A percentile compares a stretch with the other conserved stretches of the same genome.
phyloP scores from a whole-genome alignment of 495 filamentous ascomycete genomes.

The Talaromyces stipitatus region DNA sequence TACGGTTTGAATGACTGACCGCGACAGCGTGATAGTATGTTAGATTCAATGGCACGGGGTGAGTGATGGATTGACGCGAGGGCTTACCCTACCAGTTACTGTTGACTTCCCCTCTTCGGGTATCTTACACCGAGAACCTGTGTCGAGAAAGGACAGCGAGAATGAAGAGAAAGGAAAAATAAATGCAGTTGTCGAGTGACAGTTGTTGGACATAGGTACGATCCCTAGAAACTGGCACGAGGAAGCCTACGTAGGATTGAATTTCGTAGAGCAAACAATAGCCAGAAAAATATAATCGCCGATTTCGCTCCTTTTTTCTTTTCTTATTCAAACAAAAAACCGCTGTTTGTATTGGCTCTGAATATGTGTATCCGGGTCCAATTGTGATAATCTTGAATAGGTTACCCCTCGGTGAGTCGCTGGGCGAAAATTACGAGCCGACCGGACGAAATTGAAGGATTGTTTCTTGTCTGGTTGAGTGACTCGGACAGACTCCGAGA shows the following conservation, averaged over 20 bases:
- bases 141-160: background rate
- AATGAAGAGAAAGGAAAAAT: background rate
- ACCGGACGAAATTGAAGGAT: background rate
- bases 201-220: too few species aligned
- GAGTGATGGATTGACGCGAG: background rate
- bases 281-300: background rate
- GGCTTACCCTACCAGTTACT: background rate
- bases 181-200: too few species aligned
- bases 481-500: background rate
- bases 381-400: background rate
- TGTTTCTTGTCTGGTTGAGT: background rate
- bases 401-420: background rate
- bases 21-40: background rate
- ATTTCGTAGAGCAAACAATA: background rate
- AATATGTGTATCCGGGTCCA: background rate
- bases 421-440: background rate
- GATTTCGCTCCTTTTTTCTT: background rate
- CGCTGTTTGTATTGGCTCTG: background rate
- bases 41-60: background rate
- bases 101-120: constrained; percentile 2
- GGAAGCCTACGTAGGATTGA: background rate
- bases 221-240: background rate
- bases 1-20: background rate
- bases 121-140: background rate
- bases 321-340: background rate